Evolutionary conservation across 1,284 basidiomycete genomes (phyloP), one percentile per base, ranked within the genome.

Genomic region (Coniferiporia sulphurascens): DNA sequence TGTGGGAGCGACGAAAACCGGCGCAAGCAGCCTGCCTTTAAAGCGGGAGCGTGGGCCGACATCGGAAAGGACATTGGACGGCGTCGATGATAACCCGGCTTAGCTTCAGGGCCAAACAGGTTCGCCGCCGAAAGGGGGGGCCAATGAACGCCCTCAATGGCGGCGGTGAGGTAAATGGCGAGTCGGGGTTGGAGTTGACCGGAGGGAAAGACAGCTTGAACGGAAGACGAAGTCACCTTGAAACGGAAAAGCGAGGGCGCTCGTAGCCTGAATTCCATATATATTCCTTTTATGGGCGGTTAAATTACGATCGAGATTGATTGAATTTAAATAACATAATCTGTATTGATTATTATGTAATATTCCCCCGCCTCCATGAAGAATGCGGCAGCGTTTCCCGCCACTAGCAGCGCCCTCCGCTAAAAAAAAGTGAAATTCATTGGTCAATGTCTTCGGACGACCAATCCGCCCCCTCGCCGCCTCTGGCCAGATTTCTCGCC

Each of bases 401-500:
- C 27, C 27, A 27, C 27, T 27, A 2, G 27, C 27, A 27, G 27
- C 27, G 27, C 27, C 27, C 27, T 27, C 27, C 27, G 27, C 3
- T 2, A 27, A 5, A 27, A 27, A 27, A 27, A 27, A 27, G 27
- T 5, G 27, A 27, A 27, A 27, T 27, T 27, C 27, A 27, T 27
- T 27, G 27, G 27, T 5, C 67, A 59, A 71, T 75, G 64, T 41
- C 69, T 48, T 62, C 71, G 49, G 48, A 71, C 71, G 64, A 55
- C 48, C n/a, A 46, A 8, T 43, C 54, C 27, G 22, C 56, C 32
- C 27, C 49, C 17, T 49, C 69, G 17, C 83, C 83, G 57, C 93
- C 93, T 1, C 74, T 95, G 19, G 94, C 85, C 56, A 97, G 96
- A 74, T 91, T 90, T 71, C 84, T 97, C 41, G 93, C 93, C 9